These are phyloP conservation scores for Cladosporium sp. DNA, from an alignment of 2,329 filamentous ascomycete species.

Conservation along the genomic window DNA sequence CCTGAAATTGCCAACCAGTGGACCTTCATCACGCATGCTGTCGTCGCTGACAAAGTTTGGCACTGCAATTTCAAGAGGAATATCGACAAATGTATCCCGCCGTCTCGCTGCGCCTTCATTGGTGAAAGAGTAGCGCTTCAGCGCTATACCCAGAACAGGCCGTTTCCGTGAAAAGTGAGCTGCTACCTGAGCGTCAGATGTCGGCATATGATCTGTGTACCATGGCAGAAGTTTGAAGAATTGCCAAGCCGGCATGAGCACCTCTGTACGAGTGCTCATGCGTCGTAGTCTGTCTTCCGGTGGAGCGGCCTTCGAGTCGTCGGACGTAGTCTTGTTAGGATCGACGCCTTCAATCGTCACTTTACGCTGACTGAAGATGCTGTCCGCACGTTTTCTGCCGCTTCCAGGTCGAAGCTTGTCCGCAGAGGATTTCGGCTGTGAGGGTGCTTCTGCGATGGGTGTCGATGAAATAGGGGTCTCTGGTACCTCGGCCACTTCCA, in stretches of 20 bases:
- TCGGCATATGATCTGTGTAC: conserved; percentile 71
- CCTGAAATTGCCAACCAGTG: conserved; percentile 85
- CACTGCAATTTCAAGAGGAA: conserved; percentile 77
- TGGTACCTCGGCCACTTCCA: conserved; percentile 34
- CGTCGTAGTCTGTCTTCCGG: conserved; percentile 34
- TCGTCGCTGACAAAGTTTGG: conserved; percentile 90
- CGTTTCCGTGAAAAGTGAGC: conserved; percentile 78
- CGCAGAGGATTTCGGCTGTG: conserved; percentile 31
- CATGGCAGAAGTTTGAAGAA: conserved; percentile 94
- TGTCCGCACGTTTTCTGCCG: conserved; percentile 47
- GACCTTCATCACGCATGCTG: conserved; percentile 63
- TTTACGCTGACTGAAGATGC: conserved; percentile 51
- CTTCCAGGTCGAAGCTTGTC: conserved; percentile 37
- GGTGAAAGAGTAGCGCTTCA: conserved; percentile 84
- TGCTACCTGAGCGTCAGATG: conserved; percentile 77
- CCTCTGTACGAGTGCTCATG: conserved; percentile 63
- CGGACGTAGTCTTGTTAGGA: conserved; percentile 41
- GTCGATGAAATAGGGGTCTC: conserved; percentile 33
- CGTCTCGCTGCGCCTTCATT: conserved; percentile 67
- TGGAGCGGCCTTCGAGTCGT: conserved; percentile 3
- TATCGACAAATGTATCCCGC: conserved; percentile 83
- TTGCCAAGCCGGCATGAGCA: conserved; percentile 95
- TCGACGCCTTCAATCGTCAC: conserved; percentile 36
- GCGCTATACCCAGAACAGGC: conserved; percentile 86
- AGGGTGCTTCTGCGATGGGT: conserved; percentile 25